Conservation (phyloP, 1,139 yeast genomes). For the Taiozyma sp. region DNA sequence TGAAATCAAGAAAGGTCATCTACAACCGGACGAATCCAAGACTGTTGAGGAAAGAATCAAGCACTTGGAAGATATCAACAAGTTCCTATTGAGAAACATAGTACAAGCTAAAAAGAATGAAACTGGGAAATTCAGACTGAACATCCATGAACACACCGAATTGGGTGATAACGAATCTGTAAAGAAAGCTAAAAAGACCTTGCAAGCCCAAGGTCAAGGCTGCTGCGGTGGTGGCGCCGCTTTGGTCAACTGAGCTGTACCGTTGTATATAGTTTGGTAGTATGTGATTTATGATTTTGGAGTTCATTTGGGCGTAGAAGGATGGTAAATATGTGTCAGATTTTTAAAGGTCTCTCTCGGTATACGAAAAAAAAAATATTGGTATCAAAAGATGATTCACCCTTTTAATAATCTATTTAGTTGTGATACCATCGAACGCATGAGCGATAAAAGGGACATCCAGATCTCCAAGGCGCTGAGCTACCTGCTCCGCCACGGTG, state of each 20-base stretch:
- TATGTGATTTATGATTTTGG: not conserved
- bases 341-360: not conserved
- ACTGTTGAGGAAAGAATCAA: conserved; percentile 46
- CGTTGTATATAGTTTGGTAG: not conserved
- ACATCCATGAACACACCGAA: conserved; percentile 78
- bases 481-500: conserved; percentile 78
- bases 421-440: not conserved
- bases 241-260: conserved; percentile 6
- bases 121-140: conserved; percentile 33
- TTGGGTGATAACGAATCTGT: conserved; percentile 80
- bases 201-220: conserved; percentile 33
- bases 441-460: conserved; percentile 37
- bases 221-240: conserved; percentile 41
- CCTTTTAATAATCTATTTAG: not conserved
- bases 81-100: conserved; percentile 61
- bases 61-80: conserved; percentile 64
- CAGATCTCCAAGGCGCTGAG: conserved; percentile 70
- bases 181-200: conserved; percentile 32
- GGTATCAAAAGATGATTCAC: not conserved
- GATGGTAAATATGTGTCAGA: not conserved
- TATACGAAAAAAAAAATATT: no score
- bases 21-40: conserved; percentile 36
- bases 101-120: conserved; percentile 57
- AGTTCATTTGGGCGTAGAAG: not conserved
- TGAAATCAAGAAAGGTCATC: conserved; percentile 59